Conservation (phyloP, 148 eudicot genomes). For the Nepenthes mirabilis region DNA sequence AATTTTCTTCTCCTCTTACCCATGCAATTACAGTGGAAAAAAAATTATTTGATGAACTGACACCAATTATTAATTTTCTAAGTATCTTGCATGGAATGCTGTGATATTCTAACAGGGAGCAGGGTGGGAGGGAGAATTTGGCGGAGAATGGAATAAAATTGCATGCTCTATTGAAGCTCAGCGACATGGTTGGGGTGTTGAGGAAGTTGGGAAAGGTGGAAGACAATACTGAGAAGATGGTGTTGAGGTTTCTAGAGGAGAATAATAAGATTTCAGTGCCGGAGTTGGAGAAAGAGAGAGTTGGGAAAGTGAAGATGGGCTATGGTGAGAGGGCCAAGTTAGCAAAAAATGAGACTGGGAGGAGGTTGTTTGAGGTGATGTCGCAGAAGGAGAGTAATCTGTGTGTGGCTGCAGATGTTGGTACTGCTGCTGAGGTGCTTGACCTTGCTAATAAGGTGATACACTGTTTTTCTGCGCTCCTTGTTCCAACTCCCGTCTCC, state of each 20-base stretch:
- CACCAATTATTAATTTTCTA: not conserved
- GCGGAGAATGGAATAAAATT: conserved; percentile 58
- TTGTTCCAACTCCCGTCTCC: too few species aligned
- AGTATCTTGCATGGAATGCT: not conserved
- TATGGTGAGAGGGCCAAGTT: conserved; percentile 61
- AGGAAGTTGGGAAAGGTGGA: conserved; percentile 65
- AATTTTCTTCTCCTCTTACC: too few species aligned
- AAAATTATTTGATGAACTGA: not conserved
- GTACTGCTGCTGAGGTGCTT: conserved; percentile 80
- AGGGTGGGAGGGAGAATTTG: conserved; percentile 80
- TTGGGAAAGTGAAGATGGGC: conserved; percentile 28
- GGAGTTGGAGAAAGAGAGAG: conserved; percentile 11
- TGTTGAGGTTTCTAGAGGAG: conserved; percentile 59
- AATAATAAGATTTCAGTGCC: conserved; percentile 56
- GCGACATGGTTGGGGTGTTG: conserved; percentile 77
- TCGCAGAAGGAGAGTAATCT: conserved; percentile 63
- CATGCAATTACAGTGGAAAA: not conserved
- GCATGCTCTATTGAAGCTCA: conserved; percentile 67
- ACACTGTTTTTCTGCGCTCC: not conserved
- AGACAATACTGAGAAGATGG: conserved; percentile 62
- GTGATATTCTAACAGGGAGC: conserved; percentile 32
- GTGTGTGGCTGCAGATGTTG: conserved; percentile 92
- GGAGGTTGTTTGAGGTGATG: conserved; percentile 80
- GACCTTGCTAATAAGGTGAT: conserved; percentile 74
- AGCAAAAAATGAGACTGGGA: conserved; percentile 63